phyloP scores from a whole-genome alignment of 78 protist genomes.

The Dictyostelium discoideum region DNA sequence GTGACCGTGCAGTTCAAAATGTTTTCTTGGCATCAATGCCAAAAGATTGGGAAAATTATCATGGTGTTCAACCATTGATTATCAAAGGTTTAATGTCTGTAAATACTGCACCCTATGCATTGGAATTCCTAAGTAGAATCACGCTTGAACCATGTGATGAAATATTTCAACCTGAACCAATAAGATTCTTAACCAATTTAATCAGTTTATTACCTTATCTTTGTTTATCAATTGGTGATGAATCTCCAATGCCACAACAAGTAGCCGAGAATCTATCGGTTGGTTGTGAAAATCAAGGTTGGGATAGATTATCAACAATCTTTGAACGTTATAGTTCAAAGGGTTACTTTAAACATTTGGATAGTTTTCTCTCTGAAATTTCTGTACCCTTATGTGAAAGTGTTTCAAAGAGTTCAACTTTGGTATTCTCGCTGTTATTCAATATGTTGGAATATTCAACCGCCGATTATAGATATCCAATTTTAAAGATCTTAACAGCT shows the following conservation, averaged over 20 bases:
- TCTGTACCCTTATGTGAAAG: conserved; percentile 29
- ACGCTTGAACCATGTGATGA: conserved; percentile 77
- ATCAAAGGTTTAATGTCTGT: conserved; percentile 53
- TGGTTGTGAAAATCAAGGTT: conserved; percentile 33
- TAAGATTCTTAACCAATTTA: conserved; percentile 65
- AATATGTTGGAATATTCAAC: conserved; percentile 63
- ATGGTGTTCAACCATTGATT: conserved; percentile 72
- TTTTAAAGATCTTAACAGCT: conserved; percentile 25
- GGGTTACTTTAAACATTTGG: conserved; percentile 28
- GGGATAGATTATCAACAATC: conserved; percentile 17
- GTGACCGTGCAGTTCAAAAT: conserved; percentile 69
- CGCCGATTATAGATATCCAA: conserved; percentile 57
- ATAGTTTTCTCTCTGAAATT: conserved; percentile 18
- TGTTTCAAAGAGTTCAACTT: conserved; percentile 18
- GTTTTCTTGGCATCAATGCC: conserved; percentile 76
- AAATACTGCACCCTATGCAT: conserved; percentile 6
- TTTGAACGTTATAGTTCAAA: conserved; percentile 32
- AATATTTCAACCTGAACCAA: conserved; percentile 69
- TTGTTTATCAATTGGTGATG: conserved; percentile 43
- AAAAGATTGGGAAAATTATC: conserved; percentile 66
- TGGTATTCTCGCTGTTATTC: conserved; percentile 46
- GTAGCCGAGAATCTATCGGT: conserved; percentile 11
- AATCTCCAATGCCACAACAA: not conserved
- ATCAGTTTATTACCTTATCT: conserved; percentile 38
- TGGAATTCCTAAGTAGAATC: conserved; percentile 40